Percentiles rank a stretch among this genome's conserved stretches.
phyloP scores from a whole-genome alignment of 371 early-diverging fungal genomes.

The Mucor ambiguus region DNA sequence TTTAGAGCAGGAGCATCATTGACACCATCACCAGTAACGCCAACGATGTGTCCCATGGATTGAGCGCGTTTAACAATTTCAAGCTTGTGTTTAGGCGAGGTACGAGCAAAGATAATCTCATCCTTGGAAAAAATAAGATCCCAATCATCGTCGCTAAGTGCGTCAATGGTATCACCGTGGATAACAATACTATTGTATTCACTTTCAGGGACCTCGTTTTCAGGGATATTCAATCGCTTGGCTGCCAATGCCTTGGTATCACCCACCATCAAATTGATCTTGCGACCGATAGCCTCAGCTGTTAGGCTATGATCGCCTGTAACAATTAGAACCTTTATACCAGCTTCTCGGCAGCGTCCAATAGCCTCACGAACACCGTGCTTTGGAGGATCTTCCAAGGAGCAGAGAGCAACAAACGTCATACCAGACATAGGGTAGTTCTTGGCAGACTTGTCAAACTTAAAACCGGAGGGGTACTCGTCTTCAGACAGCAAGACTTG shows the following conservation, averaged over 20 bases:
- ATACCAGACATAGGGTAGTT: constrained; percentile 77
- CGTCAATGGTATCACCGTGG: constrained; percentile 88
- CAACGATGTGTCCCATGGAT: constrained; percentile 44
- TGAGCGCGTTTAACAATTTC: constrained; percentile 47
- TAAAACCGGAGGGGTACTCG: constrained; percentile 70
- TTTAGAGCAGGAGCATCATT: constrained; percentile 96
- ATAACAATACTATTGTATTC: constrained; percentile 91
- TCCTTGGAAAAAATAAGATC: constrained; percentile 56
- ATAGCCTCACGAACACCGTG: constrained; percentile 97
- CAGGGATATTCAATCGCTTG: constrained; percentile 57
- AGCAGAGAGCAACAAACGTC: constrained; percentile 84
- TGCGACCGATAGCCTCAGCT: constrained; percentile 83
- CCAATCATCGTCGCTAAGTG: constrained; percentile 85
- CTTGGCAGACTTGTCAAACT: constrained; percentile 70
- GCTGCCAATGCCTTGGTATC: constrained; percentile 86
- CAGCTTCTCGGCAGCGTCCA: constrained; percentile 88
- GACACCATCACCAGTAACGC: constrained; percentile 91
- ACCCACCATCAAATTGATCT: constrained; percentile 87
- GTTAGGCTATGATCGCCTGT: constrained; percentile 96
- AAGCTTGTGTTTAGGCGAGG: constrained; percentile 57
- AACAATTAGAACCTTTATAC: constrained; percentile 95
- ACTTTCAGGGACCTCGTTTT: constrained; percentile 68
- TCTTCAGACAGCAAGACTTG: constrained; percentile 63
- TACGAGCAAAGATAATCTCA: constrained; percentile 55
- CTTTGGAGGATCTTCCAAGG: constrained; percentile 95